Base-by-base conservation (phyloP, 2,329 filamentous ascomycete species). In the Trichoderma guizhouense region DNA sequence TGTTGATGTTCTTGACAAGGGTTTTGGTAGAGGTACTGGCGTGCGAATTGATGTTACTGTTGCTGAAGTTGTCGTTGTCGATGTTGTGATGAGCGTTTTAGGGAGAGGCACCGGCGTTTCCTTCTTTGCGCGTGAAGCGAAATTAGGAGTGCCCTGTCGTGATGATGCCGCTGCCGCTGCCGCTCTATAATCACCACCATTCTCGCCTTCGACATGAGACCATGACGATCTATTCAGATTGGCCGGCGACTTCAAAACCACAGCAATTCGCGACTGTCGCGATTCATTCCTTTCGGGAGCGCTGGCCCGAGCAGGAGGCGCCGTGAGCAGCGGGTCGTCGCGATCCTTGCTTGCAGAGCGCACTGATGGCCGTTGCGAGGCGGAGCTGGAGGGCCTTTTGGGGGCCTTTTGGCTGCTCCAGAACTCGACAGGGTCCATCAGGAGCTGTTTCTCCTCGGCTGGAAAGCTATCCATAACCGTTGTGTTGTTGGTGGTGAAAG, bases 171-270 rank as follows among this genome's bases (percentile, higher is more conserved):
- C 14, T 11, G 34, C 15, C 12, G 21, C 21, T 11, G 57, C n/a
- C 34, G 36, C n/a, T 21, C 5, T n/a, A 12, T 2, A 14, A n/a
- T 18, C 57, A 9, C 28, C 39, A 0, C 53, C 70, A 9, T 73
- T 69, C 21, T 74, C 70, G 36, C 72, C 21, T 3, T 32, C 26
- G 26, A 12, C 30, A 2, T 63, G 30, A 12, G 64, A 34, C 43
- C 55, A 55, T n/a, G 63, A 55, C 15, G 24, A 72, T 15, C 12
- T 26, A 70, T 64, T 72, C 55, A 43, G 69, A 62, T 14, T 39
- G n/a, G 43, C 58, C 11, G 76, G 74, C 9, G 76, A 72, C 24
- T 66, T 73, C 4, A 80, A 53, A 3, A 78, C 30, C 8, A 79
- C 74, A 9, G 74, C 73, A 18, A 79, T 69, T 11, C 66, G 75